These are phyloP conservation scores for Anthoceros angustus DNA, from an alignment of 225 moss, liverwort and hornwort species.

Conservation along the genomic window DNA sequence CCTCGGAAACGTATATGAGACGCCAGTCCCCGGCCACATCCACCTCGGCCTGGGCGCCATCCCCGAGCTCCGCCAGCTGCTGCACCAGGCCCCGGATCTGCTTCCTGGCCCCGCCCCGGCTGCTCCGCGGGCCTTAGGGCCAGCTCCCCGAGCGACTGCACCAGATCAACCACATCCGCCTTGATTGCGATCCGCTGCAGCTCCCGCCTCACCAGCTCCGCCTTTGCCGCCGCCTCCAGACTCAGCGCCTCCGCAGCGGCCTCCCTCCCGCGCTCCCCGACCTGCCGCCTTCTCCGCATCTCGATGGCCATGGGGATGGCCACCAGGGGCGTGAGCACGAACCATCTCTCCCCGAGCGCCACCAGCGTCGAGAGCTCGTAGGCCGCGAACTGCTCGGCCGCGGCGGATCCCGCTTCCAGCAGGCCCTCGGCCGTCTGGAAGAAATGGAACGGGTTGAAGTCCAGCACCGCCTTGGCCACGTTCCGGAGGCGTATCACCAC, in stretches of 20 bases:
- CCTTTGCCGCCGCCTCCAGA: constrained; percentile 37
- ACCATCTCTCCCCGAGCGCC: constrained; percentile 71
- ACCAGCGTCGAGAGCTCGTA: constrained; percentile 78
- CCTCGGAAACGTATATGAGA: constrained; percentile 57
- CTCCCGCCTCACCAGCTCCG: constrained; percentile 74
- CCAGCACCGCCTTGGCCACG: neutral
- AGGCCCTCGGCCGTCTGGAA: neutral
- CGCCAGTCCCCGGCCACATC: constrained; percentile 80
- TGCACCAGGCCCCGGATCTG: constrained; percentile 44
- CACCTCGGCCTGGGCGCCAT: constrained; percentile 36
- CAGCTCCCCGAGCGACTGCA: constrained; percentile 75
- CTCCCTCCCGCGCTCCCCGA: constrained; percentile 29
- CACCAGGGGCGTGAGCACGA: constrained; percentile 70
- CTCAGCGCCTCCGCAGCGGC: constrained; percentile 20
- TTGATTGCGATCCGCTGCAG: constrained; percentile 70
- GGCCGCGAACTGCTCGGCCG: constrained; percentile 58
- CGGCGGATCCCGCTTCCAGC: neutral
- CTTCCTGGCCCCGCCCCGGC: constrained; percentile 12
- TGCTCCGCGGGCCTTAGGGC: neutral
- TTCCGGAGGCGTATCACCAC: neutral
- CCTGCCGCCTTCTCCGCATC: neutral
- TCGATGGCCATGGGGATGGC: constrained; percentile 60
- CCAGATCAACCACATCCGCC: constrained; percentile 37
- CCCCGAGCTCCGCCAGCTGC: constrained; percentile 36
- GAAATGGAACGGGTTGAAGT: neutral